Base-by-base conservation (phyloP, 2,329 filamentous ascomycete species). In the Aspergillus fischeri region DNA sequence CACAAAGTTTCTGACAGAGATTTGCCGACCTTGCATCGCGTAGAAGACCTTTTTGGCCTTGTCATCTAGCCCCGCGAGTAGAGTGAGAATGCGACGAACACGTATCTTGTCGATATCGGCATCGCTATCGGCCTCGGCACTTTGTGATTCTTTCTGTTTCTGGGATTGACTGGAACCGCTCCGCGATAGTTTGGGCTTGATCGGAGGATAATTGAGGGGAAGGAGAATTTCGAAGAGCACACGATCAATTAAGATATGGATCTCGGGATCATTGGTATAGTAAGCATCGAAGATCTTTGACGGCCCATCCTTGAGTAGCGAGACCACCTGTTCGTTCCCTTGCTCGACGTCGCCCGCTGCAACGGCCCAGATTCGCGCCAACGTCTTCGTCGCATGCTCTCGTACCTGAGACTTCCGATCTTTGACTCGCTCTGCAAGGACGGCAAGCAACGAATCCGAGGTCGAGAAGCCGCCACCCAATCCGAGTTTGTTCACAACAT, bases 321-420 rank as follows among this genome's bases (percentile, higher is more conserved):
- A 79, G 11, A 83, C 83, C 21, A 96, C 88, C 20, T 82, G 79
- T 64, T 96, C 91, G 65, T 93, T 89, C 14, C 90, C 91, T 53
- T 88, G 85, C 25, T 90, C 86, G 65, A 99, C 89, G 66, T 96
- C 92, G 20, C 91, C 90, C 20, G 88, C 86, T 11, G 91, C 93
- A 20, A 95, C 92, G n/a, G 91, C 92, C 94, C 94, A 99, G 28
- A 97, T 86, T 60, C 87, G 90, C 10, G 86, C 90, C 1, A 97
- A 79, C 8, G 95, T 81, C 52, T 86, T 88, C 84, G 96, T 96
- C 25, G 91, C 92, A 65, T 93, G 91, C 42, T 90, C 86, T 56
- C 93, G 89, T 10, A 99, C 90, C 45, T 84, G 80, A 14, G 87
- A 84, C 70, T 89, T 93, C 60, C 88, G 88, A 75, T 99, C 95